Evolutionary conservation across 116 monocot genomes (phyloP).

Genomic region (Iris pallida): DNA sequence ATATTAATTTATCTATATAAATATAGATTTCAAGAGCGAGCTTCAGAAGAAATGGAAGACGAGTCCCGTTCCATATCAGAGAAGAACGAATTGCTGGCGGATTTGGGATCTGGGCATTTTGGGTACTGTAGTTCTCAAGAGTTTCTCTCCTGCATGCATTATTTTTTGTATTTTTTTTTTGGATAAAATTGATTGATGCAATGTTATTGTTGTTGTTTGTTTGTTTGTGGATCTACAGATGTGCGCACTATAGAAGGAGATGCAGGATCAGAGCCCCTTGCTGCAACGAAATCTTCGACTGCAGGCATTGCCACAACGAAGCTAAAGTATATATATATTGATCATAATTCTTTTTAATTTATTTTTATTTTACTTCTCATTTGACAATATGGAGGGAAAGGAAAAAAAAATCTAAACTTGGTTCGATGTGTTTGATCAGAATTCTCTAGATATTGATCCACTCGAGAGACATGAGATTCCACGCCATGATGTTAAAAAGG

Average conservation of each 20-base stretch:
- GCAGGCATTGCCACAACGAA: slow-evolving; percentile 88
- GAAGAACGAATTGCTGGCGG: neutral
- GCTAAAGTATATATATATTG: slow-evolving; percentile 39
- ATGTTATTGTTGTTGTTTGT: neutral
- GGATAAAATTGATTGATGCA: neutral
- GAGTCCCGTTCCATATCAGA: neutral
- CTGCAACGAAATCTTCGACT: slow-evolving; percentile 63
- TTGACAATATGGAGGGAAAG: too few species aligned
- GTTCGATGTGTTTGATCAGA: slow-evolving; percentile 25
- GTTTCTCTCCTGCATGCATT: too few species aligned
- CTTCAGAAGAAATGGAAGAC: neutral
- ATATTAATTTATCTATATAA: too few species aligned
- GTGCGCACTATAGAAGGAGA: slow-evolving; percentile 62
- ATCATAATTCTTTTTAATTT: neutral
- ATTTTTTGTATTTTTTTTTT: neutral
- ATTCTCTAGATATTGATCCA: slow-evolving; percentile 39
- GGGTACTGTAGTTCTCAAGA: slow-evolving; percentile 13
- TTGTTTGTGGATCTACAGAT: slow-evolving; percentile 25
- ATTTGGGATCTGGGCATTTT: slow-evolving; percentile 1
- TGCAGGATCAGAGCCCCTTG: slow-evolving; percentile 79
- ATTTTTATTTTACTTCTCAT: neutral
- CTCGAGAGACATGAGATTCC: slow-evolving; percentile 50
- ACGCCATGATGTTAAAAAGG: slow-evolving; percentile 56
- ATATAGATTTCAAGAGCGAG: too few species aligned
- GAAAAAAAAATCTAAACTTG: slow-evolving; percentile 4